phyloP scores from a whole-genome alignment of 257 asterid species.

The Fraxinus cuspidata region DNA sequence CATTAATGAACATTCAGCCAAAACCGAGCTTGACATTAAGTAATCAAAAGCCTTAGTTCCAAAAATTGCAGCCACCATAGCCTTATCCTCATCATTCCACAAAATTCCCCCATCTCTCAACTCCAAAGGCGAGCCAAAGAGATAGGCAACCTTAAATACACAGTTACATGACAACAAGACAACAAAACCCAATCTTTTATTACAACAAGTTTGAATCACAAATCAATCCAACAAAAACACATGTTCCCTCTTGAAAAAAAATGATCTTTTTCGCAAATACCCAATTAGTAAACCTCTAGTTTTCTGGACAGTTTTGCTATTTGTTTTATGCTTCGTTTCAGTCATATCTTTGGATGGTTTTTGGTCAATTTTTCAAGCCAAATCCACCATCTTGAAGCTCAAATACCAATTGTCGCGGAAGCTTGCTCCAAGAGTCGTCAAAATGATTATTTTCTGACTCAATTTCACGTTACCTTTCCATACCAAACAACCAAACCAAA shows the following conservation, averaged over 20 bases:
- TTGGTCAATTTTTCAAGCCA: too few species aligned
- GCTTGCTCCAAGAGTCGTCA: too few species aligned
- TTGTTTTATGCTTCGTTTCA: too few species aligned
- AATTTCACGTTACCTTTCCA: too few species aligned
- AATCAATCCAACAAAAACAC: slow-evolving; percentile 31
- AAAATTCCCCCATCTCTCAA: slow-evolving; percentile 42
- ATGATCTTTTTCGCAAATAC: slow-evolving; percentile 25
- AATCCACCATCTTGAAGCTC: too few species aligned
- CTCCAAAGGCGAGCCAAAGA: slow-evolving; percentile 13
- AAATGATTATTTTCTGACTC: too few species aligned
- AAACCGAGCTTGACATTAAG: slow-evolving; percentile 72
- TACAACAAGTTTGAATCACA: slow-evolving; percentile 25
- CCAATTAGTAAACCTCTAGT: slow-evolving; percentile 28
- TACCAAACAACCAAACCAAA: too few species aligned
- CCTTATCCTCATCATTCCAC: slow-evolving; percentile 78
- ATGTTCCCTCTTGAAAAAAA: slow-evolving; percentile 11
- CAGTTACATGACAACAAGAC: slow-evolving; percentile 17
- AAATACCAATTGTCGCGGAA: too few species aligned
- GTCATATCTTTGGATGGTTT: too few species aligned
- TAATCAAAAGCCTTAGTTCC: slow-evolving; percentile 80
- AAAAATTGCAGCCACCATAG: slow-evolving; percentile 67
- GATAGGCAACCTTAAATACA: slow-evolving; percentile 20
- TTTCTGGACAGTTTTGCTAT: too few species aligned
- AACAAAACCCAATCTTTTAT: slow-evolving; percentile 13
- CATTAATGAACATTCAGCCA: slow-evolving; percentile 80